Percentiles rank a stretch among this genome's conserved stretches.
These are phyloP conservation scores for Rhodotorula glutinis DNA, from an alignment of 1,284 basidiomycete genomes.

Conservation along the genomic window DNA sequence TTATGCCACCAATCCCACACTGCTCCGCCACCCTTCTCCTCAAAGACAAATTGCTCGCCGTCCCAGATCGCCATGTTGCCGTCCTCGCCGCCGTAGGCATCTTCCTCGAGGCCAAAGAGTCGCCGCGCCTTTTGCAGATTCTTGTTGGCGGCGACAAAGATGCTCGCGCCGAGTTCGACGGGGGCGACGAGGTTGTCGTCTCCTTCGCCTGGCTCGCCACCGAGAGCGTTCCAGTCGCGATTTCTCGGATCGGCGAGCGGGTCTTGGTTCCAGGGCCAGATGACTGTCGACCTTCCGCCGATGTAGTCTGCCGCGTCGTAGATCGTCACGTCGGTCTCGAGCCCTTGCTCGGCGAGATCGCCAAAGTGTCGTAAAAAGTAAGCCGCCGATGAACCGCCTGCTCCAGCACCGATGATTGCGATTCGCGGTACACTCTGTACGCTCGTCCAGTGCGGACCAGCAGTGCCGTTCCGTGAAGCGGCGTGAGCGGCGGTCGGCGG, in stretches of 20 bases:
- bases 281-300: constrained; percentile 41
- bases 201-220: neutral
- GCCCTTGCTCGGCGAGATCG: neutral
- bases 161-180: constrained; percentile 78
- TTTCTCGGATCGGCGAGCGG: neutral
- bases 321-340: constrained; percentile 37
- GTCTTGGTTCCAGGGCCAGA: constrained; percentile 38
- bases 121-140: constrained; percentile 57
- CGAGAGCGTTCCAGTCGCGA: no score
- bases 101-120: constrained; percentile 69
- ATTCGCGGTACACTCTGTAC: constrained; percentile 18
- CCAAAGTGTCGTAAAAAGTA: constrained; percentile 38
- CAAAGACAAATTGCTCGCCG: constrained; percentile 67
- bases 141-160: constrained; percentile 63
- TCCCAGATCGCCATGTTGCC: constrained; percentile 72
- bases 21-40: constrained; percentile 49
- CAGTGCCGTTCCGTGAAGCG: neutral
- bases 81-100: constrained; percentile 57
- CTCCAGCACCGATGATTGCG: constrained; percentile 40
- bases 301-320: constrained; percentile 38
- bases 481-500: no score
- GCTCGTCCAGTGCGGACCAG: neutral
- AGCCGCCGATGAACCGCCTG: constrained; percentile 40
- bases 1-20: constrained; percentile 65
- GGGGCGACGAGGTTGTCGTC: constrained; percentile 47